Percentiles rank a stretch among this genome's conserved stretches.
Conservation (phyloP, 106 monocot genomes). For the Amphibolis antarctica region DNA sequence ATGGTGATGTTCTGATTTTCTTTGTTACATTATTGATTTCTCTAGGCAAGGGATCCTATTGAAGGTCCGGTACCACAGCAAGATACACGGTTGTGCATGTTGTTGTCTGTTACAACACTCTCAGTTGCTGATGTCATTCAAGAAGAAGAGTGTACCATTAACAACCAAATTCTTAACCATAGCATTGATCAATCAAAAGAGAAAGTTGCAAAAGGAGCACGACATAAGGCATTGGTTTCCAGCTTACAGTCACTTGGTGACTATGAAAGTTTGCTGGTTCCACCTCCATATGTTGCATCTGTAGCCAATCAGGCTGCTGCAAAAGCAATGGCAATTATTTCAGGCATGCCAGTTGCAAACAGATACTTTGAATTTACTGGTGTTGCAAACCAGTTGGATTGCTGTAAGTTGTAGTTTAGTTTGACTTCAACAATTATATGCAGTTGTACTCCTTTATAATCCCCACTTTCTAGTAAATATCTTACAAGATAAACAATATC, state of each 20-base stretch:
- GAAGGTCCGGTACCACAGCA: conserved; percentile 92
- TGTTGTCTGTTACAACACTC: conserved; percentile 72
- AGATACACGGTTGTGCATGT: conserved; percentile 73
- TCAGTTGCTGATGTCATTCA: conserved; percentile 65
- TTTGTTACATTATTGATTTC: background rate
- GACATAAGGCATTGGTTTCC: conserved; percentile 55
- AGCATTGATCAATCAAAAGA: conserved; percentile 26
- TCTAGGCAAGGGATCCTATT: conserved; percentile 85
- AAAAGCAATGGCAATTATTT: conserved; percentile 80
- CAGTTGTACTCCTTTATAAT: background rate
- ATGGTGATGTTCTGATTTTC: background rate
- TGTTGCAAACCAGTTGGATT: conserved; percentile 53
- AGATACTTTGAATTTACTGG: conserved; percentile 45
- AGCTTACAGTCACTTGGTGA: conserved; percentile 67
- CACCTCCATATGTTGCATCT: conserved; percentile 52
- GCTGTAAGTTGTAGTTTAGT: conserved; percentile 29
- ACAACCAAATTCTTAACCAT: conserved; percentile 13
- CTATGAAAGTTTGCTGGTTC: conserved; percentile 68
- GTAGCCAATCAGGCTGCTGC: conserved; percentile 90
- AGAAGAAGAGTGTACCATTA: conserved; percentile 44
- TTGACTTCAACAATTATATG: background rate
- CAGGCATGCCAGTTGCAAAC: conserved; percentile 46
- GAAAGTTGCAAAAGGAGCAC: conserved; percentile 24
- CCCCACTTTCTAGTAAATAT: background rate
- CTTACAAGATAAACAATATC: too few relatives aligned